phyloP scores from a whole-genome alignment of 2,329 filamentous ascomycete genomes.

The Aspergillus terreus region DNA sequence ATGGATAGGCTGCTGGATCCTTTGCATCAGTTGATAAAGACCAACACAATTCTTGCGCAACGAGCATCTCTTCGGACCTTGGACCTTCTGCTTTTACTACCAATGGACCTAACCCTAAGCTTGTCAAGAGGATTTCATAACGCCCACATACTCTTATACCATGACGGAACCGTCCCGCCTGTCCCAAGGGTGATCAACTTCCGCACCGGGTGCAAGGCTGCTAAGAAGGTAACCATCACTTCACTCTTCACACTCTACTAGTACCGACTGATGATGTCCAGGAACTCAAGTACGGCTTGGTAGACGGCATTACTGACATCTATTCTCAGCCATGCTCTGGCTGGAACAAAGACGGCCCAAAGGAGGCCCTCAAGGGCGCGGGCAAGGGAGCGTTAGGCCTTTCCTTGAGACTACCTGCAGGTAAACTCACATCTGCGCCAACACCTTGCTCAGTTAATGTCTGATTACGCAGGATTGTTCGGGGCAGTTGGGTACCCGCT shows the following conservation, averaged over 20 bases:
- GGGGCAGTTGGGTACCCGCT: background rate
- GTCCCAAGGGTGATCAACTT: background rate
- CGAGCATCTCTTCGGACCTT: background rate
- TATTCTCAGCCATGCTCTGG: background rate
- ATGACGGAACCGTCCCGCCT: background rate
- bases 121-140: background rate
- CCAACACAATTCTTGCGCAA: background rate
- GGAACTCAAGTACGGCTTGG: background rate
- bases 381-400: background rate
- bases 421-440: background rate
- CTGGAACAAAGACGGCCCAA: background rate
- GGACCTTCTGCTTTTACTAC: background rate
- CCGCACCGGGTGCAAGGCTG: background rate
- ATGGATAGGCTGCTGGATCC: background rate
- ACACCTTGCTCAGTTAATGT: background rate
- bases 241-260: background rate
- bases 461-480: background rate
- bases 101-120: background rate
- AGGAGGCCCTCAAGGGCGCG: background rate
- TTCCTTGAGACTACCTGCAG: background rate
- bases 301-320: background rate
- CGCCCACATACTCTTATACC: background rate
- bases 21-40: background rate
- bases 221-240: background rate
- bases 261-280: background rate